phyloP scores from a whole-genome alignment of 352 stramenopile genomes.

The Pythium vanterpoolii region DNA sequence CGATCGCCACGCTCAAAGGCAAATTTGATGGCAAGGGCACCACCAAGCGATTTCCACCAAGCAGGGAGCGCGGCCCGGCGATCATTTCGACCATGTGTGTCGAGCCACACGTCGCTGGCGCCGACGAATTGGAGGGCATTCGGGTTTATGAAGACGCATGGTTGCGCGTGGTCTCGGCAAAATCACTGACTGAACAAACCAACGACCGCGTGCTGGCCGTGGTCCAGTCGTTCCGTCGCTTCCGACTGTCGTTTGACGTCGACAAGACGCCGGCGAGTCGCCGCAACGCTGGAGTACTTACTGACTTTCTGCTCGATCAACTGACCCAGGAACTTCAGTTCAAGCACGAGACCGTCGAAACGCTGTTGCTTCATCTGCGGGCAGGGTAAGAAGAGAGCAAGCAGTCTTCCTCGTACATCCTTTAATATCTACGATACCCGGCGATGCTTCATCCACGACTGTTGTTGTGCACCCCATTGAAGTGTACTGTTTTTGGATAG shows the following conservation, averaged over 20 bases:
- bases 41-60: neutral
- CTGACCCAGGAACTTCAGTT: constrained; percentile 16
- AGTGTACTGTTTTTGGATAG: too few relatives aligned
- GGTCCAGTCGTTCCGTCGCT: constrained; percentile 6
- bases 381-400: too few relatives aligned
- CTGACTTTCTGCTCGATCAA: constrained; percentile 13
- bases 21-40: constrained; percentile 6
- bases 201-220: neutral
- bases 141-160: neutral
- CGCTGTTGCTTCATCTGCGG: constrained; percentile 8
- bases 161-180: constrained; percentile 1
- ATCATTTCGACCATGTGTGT: constrained; percentile 8
- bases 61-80: neutral
- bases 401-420: too few relatives aligned
- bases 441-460: too few relatives aligned
- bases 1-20: neutral
- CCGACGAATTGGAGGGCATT: neutral
- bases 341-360: constrained; percentile 18
- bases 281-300: constrained; percentile 12
- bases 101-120: neutral
- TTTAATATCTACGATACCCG: too few relatives aligned
- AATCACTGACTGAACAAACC: neutral
- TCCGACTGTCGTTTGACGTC: constrained; percentile 10
- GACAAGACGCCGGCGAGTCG: neutral
- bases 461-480: too few relatives aligned